Evolutionary conservation across 2,329 filamentous ascomycete genomes (phyloP), one percentile per base, ranked within the genome.

Genomic region (Aspergillus alliaceus): DNA sequence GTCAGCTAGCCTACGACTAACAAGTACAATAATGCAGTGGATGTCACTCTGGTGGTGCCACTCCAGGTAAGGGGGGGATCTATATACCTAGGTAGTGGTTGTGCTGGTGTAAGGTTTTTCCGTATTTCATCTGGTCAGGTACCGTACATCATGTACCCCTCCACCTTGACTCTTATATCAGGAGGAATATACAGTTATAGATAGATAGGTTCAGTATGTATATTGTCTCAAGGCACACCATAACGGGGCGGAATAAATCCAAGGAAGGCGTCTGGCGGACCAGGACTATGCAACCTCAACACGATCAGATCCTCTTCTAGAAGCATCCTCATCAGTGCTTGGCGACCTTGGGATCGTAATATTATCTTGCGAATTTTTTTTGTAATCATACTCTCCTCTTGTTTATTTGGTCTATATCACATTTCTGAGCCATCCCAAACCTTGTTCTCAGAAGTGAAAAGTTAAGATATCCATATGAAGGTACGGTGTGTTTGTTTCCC

Each of bases 221-320:
- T n/a, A n/a, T n/a, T n/a, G n/a, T n/a, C n/a, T n/a, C n/a, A n/a
- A n/a, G n/a, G n/a, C n/a, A n/a, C n/a, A n/a, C n/a, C n/a, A n/a
- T n/a, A n/a, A n/a, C n/a, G n/a, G n/a, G n/a, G n/a, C n/a, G n/a
- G n/a, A n/a, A n/a, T n/a, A n/a, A n/a, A n/a, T n/a, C n/a, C n/a
- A n/a, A n/a, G n/a, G n/a, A n/a, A n/a, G n/a, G n/a, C n/a, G n/a
- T n/a, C 24, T 48, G 22, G 44, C 12, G 8, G 20, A 31, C 56
- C 39, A 25, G 56, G 51, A 42, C 51, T 46, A 27, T 44, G 20
- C 39, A 48, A 35, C 14, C 12, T 24, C 22, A 15, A 22, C 39
- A 24, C 39, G 39, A 34, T 51, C 18, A 15, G 44, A 47, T 54
- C 48, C 46, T 54, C 51, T 62, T 62, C 60, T 62, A 62, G 60